Base-by-base conservation (phyloP, 2,329 filamentous ascomycete genomes). In the Thielaviopsis musarum region DNA sequence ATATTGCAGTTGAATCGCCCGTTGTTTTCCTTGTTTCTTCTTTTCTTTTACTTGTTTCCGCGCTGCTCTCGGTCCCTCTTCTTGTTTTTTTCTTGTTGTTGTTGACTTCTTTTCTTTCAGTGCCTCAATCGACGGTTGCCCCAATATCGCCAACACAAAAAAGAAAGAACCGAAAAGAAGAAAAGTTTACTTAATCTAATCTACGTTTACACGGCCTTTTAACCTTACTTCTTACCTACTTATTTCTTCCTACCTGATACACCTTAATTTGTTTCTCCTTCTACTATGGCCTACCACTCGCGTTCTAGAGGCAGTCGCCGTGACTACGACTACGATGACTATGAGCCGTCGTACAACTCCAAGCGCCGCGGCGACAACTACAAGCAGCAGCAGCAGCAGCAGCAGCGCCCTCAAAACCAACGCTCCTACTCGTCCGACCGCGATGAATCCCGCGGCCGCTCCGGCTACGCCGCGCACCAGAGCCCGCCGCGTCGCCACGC, bases 211-310 rank as follows among this genome's bases (percentile, higher is more conserved):
- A 56, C 26, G n/a, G 17, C 28, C 21, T 34, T 56, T 21, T 22
- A 19, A 24, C n/a, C 38, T 26, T 26, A 22, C 38, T 56, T 34
- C 54, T 49, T 26, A 7, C 24, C 19, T 52, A 15, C 28, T 38
- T 57, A n/a, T 17, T 28, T 48, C 38, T 48, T 26, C 54, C 26
- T 54, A 24, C 41, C 21, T 49, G 12, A 54, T 54, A 45, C 21
- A 54, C 34, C 21, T 30, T 38, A 54, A 30, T 55, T 30, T 48
- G 21, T 55, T 38, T 54, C 34, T 57, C 10, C 6, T 21, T 24
- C 13, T 17, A 48, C n/a, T 13, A 61, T 61, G 59, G 56, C 56
- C 28, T 61, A 58, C 48, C n/a, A 56, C 53, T 58, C 45, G 22
- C 59, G 59, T 17, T 58, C 59, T 21, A 56, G 24, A 28, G n/a